Evolutionary conservation across 1,284 basidiomycete genomes (phyloP), one percentile per base, ranked within the genome.

Genomic region (Microbotryum lychnidis-dioicae): DNA sequence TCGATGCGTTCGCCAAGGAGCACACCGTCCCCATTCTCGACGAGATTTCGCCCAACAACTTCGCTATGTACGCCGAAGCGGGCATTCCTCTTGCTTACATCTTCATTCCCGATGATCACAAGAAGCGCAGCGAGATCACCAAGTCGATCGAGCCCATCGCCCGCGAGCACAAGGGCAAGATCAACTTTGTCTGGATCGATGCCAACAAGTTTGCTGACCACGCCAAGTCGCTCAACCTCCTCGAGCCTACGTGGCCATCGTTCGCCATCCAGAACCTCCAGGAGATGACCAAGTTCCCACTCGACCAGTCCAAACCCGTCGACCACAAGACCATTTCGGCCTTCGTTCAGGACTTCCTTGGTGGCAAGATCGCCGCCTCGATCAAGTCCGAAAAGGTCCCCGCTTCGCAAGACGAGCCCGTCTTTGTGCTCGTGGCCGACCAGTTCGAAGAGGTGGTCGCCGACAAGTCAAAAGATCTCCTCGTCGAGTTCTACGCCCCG

Each of bases 171-270:
- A 91, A 89, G 77, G 83, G 85, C 73, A 87, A 89, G 78, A 72
- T 97, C 75, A 97, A 96, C 85, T 94, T 98, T 77, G 94, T 98
- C 69, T 96, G 87, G 87, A 98, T 99, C 72, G 96, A 99, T 76
- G 92, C 89, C 25, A 79, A 87, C 79, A 92, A 91, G 77, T 99
- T 93, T 73, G 85, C 83, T 72, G 91, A 97, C 73, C 96, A 99
- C 79, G 96, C 87, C 72, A 93, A 92, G 78, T 87, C 89, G 12
- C 83, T 99, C 67, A 97, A 96, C 81, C 81, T 98, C 66, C 74
- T 75, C 51, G 87, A 89, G 73, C 77, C 84, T 69, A 85, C 87
- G 73, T 97, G 91, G 91, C 96, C 96, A 31, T 82, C 85, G 45
- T 96, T 98, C 73, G 92, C 96, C 71, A 79, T 99, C 67, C 96